A percentile compares a stretch with the other conserved stretches of the same genome.
phyloP scores from a whole-genome alignment of 1,284 basidiomycete species.

The Fereydounia khargensis region DNA sequence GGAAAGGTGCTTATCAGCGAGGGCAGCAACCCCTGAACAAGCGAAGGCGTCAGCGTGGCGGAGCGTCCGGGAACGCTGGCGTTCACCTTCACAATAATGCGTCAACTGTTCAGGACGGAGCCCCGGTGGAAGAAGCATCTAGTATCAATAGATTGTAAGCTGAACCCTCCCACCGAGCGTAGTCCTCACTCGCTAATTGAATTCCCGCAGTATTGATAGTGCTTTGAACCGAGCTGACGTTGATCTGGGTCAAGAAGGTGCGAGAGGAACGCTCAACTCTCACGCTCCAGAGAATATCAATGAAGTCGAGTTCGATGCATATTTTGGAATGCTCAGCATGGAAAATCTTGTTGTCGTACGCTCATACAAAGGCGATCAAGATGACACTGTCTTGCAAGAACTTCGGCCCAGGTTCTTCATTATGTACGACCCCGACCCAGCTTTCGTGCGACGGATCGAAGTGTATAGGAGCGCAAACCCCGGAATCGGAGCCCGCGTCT shows the following conservation, averaged over 20 bases:
- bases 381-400: constrained; percentile 84
- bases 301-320: constrained; percentile 61
- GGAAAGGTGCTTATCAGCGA: too few species aligned
- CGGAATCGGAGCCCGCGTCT: constrained; percentile 82
- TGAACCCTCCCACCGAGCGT: not conserved
- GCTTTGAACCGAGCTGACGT: constrained; percentile 5
- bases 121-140: constrained; percentile 62
- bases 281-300: constrained; percentile 18
- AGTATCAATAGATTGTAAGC: constrained; percentile 66
- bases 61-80: constrained; percentile 8
- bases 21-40: constrained; percentile 56
- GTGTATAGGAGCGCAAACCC: constrained; percentile 79
- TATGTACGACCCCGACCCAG: constrained; percentile 84
- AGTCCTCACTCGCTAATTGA: not conserved
- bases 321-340: constrained; percentile 77
- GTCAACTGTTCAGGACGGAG: too few species aligned
- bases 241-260: constrained; percentile 1
- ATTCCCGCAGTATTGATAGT: constrained; percentile 8
- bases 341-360: constrained; percentile 82
- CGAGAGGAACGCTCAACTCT: constrained; percentile 1
- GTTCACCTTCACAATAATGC: constrained; percentile 10
- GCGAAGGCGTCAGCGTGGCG: constrained; percentile 57
- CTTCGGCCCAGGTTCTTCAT: constrained; percentile 87
- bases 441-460: constrained; percentile 89
- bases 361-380: constrained; percentile 85